Evolutionary conservation across 768 basidiomycete genomes (phyloP).

Genomic region (Leccinum sublutescens): DNA sequence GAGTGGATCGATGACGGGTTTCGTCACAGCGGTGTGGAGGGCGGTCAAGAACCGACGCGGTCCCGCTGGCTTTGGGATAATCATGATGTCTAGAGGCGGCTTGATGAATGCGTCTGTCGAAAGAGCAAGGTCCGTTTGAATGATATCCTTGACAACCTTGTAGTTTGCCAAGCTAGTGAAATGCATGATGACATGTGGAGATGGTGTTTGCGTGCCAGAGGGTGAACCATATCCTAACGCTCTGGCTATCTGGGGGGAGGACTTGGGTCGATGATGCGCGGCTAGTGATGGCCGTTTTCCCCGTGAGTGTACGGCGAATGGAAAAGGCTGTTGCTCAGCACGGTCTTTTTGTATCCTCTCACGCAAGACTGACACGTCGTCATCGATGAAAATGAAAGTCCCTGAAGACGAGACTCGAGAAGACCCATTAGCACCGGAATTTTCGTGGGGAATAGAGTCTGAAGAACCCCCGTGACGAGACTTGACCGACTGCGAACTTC

Average conservation of each 20-base stretch:
- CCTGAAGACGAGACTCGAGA: constrained; percentile 28
- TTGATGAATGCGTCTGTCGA: constrained; percentile 46
- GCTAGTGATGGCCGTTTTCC: constrained; percentile 67
- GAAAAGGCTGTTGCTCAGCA: constrained; percentile 43
- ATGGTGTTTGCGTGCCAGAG: constrained; percentile 27
- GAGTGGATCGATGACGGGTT: constrained; percentile 85
- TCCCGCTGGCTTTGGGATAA: constrained; percentile 96
- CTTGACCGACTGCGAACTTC: constrained; percentile 13
- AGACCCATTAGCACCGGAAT: constrained; percentile 19
- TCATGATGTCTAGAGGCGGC: constrained; percentile 84
- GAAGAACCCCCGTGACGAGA: constrained; percentile 22
- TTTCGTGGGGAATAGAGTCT: constrained; percentile 23
- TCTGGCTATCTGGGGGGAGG: constrained; percentile 76
- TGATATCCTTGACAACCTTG: constrained; percentile 80
- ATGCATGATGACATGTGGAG: constrained; percentile 61
- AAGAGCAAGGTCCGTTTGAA: constrained; percentile 55
- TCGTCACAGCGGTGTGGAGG: constrained; percentile 84
- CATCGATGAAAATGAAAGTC: constrained; percentile 90
- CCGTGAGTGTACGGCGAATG: constrained; percentile 42
- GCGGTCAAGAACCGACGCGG: constrained; percentile 92
- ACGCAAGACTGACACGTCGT: constrained; percentile 79
- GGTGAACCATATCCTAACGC: constrained; percentile 40
- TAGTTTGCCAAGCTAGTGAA: constrained; percentile 91
- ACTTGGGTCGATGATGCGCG: constrained; percentile 69
- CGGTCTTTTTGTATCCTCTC: constrained; percentile 70